phyloP scores from a whole-genome alignment of 371 early-diverging fungal species.

The Dentiscutata heterogama region DNA sequence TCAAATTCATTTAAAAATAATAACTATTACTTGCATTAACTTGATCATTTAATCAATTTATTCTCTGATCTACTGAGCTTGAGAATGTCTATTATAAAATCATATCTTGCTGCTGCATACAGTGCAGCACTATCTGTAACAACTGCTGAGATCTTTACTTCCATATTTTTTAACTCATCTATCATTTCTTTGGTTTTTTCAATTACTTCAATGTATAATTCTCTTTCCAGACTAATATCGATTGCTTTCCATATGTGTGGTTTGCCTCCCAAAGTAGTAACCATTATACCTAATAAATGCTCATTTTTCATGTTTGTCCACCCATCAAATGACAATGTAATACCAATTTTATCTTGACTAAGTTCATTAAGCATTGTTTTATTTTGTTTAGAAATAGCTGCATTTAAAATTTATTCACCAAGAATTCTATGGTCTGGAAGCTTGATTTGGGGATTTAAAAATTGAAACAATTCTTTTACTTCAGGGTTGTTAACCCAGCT shows the following conservation, averaged over 20 bases:
- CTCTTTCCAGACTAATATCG: slow-evolving; percentile 11
- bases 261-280: not conserved
- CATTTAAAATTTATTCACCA: not conserved
- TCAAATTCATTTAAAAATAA: too few species aligned
- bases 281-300: not conserved
- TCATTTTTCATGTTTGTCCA: slow-evolving; percentile 20
- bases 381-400: not conserved
- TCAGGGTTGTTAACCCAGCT: slow-evolving; percentile 24
- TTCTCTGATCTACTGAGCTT: too few species aligned
- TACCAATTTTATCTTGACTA: slow-evolving; percentile 7
- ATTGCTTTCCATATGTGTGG: slow-evolving; percentile 12
- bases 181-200: slow-evolving; percentile 21
- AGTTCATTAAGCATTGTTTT: not conserved
- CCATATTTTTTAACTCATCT: not conserved
- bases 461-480: slow-evolving; percentile 14
- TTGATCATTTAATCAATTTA: too few species aligned
- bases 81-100: not conserved
- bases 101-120: slow-evolving; percentile 16
- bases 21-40: too few species aligned
- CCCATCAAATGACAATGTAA: slow-evolving; percentile 12
- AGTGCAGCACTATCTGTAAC: slow-evolving; percentile 7
- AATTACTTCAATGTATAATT: slow-evolving; percentile 21
- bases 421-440: not conserved
- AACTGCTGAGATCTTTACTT: not conserved
- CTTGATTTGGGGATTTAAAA: slow-evolving; percentile 21